A percentile compares a stretch with the other conserved stretches of the same genome.
Conservation (phyloP, 306 rosid genomes). For the Cercis canadensis region DNA sequence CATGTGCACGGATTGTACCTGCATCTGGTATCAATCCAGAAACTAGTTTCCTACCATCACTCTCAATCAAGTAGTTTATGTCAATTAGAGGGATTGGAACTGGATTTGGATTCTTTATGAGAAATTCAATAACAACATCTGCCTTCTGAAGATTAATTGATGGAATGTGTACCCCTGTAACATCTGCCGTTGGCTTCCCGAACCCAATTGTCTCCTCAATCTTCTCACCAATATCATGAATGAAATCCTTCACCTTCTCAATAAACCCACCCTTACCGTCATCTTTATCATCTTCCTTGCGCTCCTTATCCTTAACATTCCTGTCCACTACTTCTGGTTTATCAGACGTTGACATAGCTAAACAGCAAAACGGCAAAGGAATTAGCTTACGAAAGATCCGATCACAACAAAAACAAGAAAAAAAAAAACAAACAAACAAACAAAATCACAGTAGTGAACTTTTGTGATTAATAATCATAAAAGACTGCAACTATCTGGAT, state of each 20-base stretch:
- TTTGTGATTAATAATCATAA: background rate
- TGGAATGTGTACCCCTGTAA: constrained; percentile 69
- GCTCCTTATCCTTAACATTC: constrained; percentile 54
- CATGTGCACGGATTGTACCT: constrained; percentile 86
- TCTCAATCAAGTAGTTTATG: constrained; percentile 82
- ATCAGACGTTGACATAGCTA: constrained; percentile 72
- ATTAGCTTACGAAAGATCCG: constrained; percentile 36
- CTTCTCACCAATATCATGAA: constrained; percentile 94
- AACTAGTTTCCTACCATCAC: constrained; percentile 86
- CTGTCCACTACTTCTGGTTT: constrained; percentile 66
- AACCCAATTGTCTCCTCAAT: constrained; percentile 85
- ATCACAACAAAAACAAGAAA: constrained; percentile 13
- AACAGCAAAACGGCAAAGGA: background rate
- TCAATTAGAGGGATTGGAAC: constrained; percentile 91
- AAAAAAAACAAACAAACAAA: background rate
- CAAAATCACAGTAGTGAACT: too few relatives aligned
- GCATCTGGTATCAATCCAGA: constrained; percentile 95
- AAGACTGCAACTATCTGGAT: constrained; percentile 13
- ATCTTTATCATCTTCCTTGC: constrained; percentile 53
- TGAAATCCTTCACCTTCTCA: constrained; percentile 90
- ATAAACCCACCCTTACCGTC: constrained; percentile 79
- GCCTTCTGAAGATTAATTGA: constrained; percentile 69
- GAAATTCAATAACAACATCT: constrained; percentile 84
- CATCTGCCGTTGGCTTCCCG: constrained; percentile 94
- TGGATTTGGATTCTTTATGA: constrained; percentile 87